Base-by-base conservation (phyloP, 768 basidiomycete species). In the Tylopilus vinaceipallidus region DNA sequence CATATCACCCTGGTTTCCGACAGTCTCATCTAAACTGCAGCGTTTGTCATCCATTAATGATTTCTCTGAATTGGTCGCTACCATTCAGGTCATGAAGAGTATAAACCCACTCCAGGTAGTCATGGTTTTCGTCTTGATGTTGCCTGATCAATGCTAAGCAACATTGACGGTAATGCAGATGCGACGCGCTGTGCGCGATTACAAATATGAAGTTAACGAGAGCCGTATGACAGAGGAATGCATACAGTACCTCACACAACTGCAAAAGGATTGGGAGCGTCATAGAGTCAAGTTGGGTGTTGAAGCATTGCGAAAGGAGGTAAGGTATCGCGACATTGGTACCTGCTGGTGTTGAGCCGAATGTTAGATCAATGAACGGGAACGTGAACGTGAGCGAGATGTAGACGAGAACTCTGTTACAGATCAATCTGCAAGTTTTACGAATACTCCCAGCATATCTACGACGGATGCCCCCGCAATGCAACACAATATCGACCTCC, bases 231-330 rank as follows among this genome's bases (percentile, higher is more conserved):
- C 85, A 3, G 94, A 98, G 20, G 97, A 99, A 66, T 98, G 95
- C 63, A 76, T 82, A 33, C 91, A 97, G 71, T 98, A 98, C 60
- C 79, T 98, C 23, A 88, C 83, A 3, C 95, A 98, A 60, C 74
- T 99, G 9, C 95, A 98, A 70, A 95, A 91, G 63, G 95, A 98
- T 64, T 99, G 95, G 95, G 95, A 99, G 68, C 75, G 91, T 49
- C 87, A 91, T 65, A 77, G 93, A 37, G 83, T 95, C 27, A 89
- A 91, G 63, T 73, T 89, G 27, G 90, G 91, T 4, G 91, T 95
- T 9, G 86, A 91, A 60, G 84, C 86, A 9, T 72, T 93, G 29
- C 84, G 88, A 52, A 88, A 85, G 70, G 90, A 93, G 81, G 88
- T 91, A 52, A 47, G 49, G 13, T 55, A 35, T 1, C 17, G 20